Evolutionary conservation across 495 filamentous ascomycete species (phyloP).

Genomic region (Aspergillus nanangensis): DNA sequence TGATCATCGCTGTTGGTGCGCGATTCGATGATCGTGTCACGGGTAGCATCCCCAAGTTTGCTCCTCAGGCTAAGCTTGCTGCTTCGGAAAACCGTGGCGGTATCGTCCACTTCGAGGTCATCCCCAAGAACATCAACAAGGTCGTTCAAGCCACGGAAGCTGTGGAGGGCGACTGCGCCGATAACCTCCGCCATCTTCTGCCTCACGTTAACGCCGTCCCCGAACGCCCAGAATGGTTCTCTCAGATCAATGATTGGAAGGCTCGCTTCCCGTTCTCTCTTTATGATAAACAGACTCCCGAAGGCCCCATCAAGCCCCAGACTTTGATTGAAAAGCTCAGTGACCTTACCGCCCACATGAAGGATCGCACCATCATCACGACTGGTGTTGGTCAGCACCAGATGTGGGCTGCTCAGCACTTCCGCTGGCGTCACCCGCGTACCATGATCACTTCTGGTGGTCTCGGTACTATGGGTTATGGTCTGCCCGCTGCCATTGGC

Average conservation of each 20-base stretch:
- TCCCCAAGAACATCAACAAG: constrained; percentile 64
- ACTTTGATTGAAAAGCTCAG: constrained; percentile 77
- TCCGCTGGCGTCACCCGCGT: constrained; percentile 80
- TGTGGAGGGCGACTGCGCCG: constrained; percentile 55
- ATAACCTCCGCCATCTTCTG: constrained; percentile 69
- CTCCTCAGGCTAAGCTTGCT: constrained; percentile 53
- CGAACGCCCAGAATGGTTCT: constrained; percentile 79
- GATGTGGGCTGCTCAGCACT: constrained; percentile 97
- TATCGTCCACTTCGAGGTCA: constrained; percentile 62
- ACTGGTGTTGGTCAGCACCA: constrained; percentile 96
- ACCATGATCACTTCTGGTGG: constrained; percentile 90
- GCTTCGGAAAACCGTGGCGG: constrained; percentile 52
- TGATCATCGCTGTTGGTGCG: constrained; percentile 58
- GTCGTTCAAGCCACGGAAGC: constrained; percentile 57
- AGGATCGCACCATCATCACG: constrained; percentile 76
- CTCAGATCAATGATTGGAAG: constrained; percentile 87
- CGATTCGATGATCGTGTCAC: constrained; percentile 62
- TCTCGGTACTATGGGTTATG: constrained; percentile 93
- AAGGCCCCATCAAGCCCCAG: constrained; percentile 84
- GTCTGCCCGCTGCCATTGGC: constrained; percentile 87
- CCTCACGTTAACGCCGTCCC: constrained; percentile 59
- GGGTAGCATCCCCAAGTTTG: constrained; percentile 48
- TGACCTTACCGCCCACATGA: constrained; percentile 65
- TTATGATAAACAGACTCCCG: constrained; percentile 67
- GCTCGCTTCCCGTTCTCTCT: constrained; percentile 68